Evolutionary conservation across 2,329 filamentous ascomycete genomes (phyloP).

Genomic region (Venturia aucupariae): DNA sequence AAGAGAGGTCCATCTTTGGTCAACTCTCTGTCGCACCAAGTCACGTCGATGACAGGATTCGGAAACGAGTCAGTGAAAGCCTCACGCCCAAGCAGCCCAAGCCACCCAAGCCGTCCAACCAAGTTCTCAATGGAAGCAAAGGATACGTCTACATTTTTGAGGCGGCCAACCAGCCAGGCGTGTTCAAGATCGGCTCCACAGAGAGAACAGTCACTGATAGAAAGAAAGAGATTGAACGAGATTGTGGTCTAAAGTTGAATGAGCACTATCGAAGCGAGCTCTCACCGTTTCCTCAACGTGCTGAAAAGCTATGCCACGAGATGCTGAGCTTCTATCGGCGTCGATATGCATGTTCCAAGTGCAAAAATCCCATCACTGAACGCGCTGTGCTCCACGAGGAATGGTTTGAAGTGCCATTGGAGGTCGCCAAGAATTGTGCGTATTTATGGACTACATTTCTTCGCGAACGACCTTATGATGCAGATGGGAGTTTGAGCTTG

Average conservation of each 20-base stretch:
- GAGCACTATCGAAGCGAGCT: not conserved
- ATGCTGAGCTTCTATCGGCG: not conserved
- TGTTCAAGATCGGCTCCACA: not conserved
- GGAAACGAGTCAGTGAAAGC: not conserved
- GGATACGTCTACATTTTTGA: not conserved
- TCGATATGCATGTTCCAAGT: not conserved
- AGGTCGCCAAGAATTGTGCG: not conserved
- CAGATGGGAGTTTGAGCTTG: not conserved
- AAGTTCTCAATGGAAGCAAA: not conserved
- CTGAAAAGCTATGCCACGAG: not conserved
- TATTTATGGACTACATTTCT: not conserved
- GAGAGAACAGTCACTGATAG: not conserved
- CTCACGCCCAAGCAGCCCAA: too few species aligned
- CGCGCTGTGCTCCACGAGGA: not conserved
- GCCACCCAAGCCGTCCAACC: too few species aligned
- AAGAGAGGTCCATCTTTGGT: not conserved
- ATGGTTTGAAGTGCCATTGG: not conserved
- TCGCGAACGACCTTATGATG: not conserved
- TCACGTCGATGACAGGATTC: not conserved
- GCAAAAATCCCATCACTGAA: not conserved
- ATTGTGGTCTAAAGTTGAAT: not conserved
- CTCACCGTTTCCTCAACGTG: not conserved
- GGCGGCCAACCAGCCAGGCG: not conserved
- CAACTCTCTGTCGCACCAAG: not conserved
- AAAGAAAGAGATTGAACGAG: not conserved